Percentiles rank a stretch among this genome's conserved stretches.
phyloP scores from a whole-genome alignment of 1,284 basidiomycete species.

The Rhodotorula sp. region DNA sequence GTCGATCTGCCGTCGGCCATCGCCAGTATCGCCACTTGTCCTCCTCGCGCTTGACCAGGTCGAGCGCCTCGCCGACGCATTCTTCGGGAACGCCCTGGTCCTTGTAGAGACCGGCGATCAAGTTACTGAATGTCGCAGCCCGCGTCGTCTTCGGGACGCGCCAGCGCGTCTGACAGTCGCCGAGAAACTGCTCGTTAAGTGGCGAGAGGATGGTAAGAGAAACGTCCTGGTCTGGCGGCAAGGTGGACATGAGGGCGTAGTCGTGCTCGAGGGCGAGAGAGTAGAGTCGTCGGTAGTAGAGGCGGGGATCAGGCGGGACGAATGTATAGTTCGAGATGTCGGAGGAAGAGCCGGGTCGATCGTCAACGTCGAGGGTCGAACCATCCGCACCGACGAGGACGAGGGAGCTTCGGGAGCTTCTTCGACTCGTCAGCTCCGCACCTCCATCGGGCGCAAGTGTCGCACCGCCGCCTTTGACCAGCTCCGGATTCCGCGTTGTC shows the following conservation, averaged over 20 bases:
- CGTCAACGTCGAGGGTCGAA: slow-evolving; percentile 48
- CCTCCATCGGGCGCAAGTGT: not conserved
- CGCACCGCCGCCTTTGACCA: slow-evolving; percentile 59
- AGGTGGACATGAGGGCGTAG: slow-evolving; percentile 81
- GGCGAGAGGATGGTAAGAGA: slow-evolving; percentile 87
- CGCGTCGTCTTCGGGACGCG: slow-evolving; percentile 77
- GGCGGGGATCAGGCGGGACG: slow-evolving; percentile 83
- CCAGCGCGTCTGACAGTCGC: slow-evolving; percentile 86
- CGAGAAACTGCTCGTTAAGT: slow-evolving; percentile 75
- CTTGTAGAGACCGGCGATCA: slow-evolving; percentile 83
- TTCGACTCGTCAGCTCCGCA: not conserved
- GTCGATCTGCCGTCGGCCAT: slow-evolving; percentile 71
- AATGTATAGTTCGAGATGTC: slow-evolving; percentile 55
- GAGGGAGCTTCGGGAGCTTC: slow-evolving; percentile 14
- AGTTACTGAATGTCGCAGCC: slow-evolving; percentile 75
- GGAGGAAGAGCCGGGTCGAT: slow-evolving; percentile 52
- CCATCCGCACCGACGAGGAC: slow-evolving; percentile 31
- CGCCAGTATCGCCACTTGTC: slow-evolving; percentile 58
- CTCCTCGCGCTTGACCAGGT: slow-evolving; percentile 66
- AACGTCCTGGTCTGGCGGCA: slow-evolving; percentile 94
- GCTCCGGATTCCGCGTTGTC: slow-evolving; percentile 80
- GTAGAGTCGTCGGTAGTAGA: slow-evolving; percentile 78
- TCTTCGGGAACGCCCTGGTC: slow-evolving; percentile 55
- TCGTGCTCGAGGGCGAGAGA: slow-evolving; percentile 81
- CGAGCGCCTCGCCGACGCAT: slow-evolving; percentile 88